Percentiles rank a stretch among this genome's conserved stretches.
These are phyloP conservation scores for Moringa oleifera DNA, from an alignment of 345 rosid species.

Conservation along the genomic window DNA sequence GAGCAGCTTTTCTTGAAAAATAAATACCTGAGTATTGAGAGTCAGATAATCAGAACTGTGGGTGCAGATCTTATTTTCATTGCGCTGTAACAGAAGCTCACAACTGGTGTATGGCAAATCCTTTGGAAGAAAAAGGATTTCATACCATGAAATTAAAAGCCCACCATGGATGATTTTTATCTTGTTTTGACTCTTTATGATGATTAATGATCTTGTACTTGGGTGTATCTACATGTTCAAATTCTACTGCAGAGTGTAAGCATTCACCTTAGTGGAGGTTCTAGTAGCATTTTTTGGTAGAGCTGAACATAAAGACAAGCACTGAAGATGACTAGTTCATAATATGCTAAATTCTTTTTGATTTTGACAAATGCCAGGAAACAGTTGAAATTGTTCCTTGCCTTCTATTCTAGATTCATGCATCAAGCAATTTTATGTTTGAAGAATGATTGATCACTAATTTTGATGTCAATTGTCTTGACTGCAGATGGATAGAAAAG, in stretches of 20 bases:
- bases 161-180: no score
- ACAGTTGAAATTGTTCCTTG: background rate
- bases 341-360: no score
- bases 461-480: background rate
- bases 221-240: background rate
- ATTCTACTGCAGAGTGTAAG: background rate
- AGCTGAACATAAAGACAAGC: no score
- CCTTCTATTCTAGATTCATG: background rate
- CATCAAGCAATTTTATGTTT: no score
- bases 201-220: background rate
- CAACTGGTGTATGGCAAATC: background rate
- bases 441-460: background rate
- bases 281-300: no score
- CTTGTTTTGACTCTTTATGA: background rate
- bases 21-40: no score
- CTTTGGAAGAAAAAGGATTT: conserved; percentile 4
- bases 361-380: no score
- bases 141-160: background rate
- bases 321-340: no score
- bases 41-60: background rate
- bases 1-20: conserved; percentile 10
- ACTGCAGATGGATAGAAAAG: background rate
- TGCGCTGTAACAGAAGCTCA: background rate
- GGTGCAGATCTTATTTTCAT: background rate
- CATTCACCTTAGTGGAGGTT: no score